These are phyloP conservation scores for Pterocarpus macrocarpus DNA, from an alignment of 306 rosid species.

Conservation along the genomic window DNA sequence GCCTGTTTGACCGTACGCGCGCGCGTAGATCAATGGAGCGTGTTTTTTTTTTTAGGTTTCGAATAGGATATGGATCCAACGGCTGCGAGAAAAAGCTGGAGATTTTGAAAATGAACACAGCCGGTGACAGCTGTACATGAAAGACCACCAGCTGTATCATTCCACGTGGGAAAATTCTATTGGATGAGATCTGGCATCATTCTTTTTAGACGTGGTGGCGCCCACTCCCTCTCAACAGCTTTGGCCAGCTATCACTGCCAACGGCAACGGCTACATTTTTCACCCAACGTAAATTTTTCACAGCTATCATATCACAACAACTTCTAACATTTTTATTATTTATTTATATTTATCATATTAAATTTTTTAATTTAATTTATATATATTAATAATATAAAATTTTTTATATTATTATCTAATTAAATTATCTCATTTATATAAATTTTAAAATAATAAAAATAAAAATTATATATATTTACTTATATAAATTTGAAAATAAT, in stretches of 20 bases:
- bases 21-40: not conserved
- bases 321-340: too few relatives aligned
- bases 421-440: too few relatives aligned
- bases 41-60: not conserved
- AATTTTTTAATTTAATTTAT: too few relatives aligned
- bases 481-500: too few relatives aligned
- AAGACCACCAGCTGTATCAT: conserved; percentile 59
- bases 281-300: conserved; percentile 1
- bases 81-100: conserved; percentile 45
- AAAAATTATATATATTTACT: too few relatives aligned
- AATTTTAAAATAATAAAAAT: too few relatives aligned
- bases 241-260: conserved; percentile 66
- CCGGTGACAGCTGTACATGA: conserved; percentile 68
- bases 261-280: conserved; percentile 73
- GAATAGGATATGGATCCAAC: conserved; percentile 29
- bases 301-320: too few relatives aligned
- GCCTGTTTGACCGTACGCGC: not conserved
- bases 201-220: conserved; percentile 29
- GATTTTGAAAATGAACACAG: conserved; percentile 2
- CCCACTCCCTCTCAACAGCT: conserved; percentile 53
- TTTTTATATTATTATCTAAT: too few relatives aligned
- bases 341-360: too few relatives aligned
- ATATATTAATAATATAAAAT: too few relatives aligned
- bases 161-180: conserved; percentile 1
- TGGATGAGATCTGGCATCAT: conserved; percentile 37